Conservation (phyloP, 2,329 filamentous ascomycete genomes). For the Xylaria sp. region DNA sequence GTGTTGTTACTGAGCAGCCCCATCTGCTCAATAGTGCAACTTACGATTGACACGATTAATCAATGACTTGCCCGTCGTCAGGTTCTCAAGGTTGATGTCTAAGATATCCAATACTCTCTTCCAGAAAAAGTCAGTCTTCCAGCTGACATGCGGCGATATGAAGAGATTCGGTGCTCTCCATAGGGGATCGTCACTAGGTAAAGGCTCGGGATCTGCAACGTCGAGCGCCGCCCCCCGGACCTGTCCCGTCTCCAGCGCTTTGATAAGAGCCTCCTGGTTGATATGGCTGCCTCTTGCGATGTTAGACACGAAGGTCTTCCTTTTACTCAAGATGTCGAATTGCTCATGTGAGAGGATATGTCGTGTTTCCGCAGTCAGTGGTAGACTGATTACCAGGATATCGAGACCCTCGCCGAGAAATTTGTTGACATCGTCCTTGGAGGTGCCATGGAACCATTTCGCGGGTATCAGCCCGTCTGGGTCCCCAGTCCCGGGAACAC, state of each 20-base stretch:
- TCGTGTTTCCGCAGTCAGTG: constrained; percentile 42
- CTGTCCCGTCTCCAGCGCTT: constrained; percentile 46
- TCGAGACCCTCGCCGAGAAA: constrained; percentile 45
- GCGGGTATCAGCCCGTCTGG: constrained; percentile 41
- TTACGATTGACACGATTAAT: constrained; percentile 32
- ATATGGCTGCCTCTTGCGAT: constrained; percentile 56
- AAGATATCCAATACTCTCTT: constrained; percentile 26
- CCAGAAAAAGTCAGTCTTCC: constrained; percentile 23
- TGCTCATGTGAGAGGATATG: constrained; percentile 45
- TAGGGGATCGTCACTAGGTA: constrained; percentile 61
- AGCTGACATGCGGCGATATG: constrained; percentile 44
- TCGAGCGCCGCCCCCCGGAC: constrained; percentile 63
- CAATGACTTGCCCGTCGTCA: constrained; percentile 27
- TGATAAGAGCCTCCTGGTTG: constrained; percentile 51
- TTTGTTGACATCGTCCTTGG: constrained; percentile 36
- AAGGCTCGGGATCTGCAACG: constrained; percentile 69
- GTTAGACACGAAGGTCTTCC: constrained; percentile 61
- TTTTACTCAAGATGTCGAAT: constrained; percentile 38
- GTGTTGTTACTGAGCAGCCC: background rate
- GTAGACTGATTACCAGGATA: constrained; percentile 43
- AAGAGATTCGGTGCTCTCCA: constrained; percentile 65
- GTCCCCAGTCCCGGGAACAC: constrained; percentile 61
- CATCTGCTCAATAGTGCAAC: constrained; percentile 26
- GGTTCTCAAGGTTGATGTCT: constrained; percentile 26
- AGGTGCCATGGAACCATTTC: constrained; percentile 43